Evolutionary conservation across 371 early-diverging fungal genomes (phyloP), one percentile per base, ranked within the genome.

Genomic region (Choanephora cucurbitarum): DNA sequence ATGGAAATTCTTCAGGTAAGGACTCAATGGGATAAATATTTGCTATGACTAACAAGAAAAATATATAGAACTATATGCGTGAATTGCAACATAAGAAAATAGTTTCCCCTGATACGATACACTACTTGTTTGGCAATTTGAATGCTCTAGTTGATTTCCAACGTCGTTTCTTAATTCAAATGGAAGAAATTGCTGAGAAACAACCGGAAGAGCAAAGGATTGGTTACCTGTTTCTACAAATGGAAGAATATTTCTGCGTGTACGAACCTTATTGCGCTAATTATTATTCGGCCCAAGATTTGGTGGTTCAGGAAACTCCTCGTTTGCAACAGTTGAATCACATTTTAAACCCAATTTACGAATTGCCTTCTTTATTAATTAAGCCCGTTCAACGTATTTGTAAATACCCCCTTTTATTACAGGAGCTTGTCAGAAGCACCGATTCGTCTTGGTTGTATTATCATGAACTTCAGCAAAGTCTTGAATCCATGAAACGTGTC

Each of bases 341-440:
- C 55, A 68, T 94, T 18, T 72, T 96, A 49, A 95, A 97, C 52
- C 94, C 96, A 9, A 82, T 74, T 31, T 89, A 91, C 54, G 89
- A 89, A 59, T 77, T 98, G 49, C 95, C 90, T 18, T 92, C 94
- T 15, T 81, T 92, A 69, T 81, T 99, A 42, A 96, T 99, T 74
- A 94, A 95, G 71, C 99, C 99, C 1, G 88, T 98, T 1, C 98
- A 99, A 75, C 88, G 99, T 55, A 90, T 98, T 56, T 95, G 96
- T 82, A 96, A 94, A 80, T 99, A 98, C 73, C 95, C 95, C 19
- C 77, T 96, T 24, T 82, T 96, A 44, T 79, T 97, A 62, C 77
- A 85, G 52, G 92, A 95, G 64, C 82, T 97, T 51, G 74, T 92
- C 65, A 93, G 93, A 70, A 81, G 82, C 59, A 88, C 90, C 18